Base-by-base conservation (phyloP, 306 rosid genomes). In the Acmispon strigosus region DNA sequence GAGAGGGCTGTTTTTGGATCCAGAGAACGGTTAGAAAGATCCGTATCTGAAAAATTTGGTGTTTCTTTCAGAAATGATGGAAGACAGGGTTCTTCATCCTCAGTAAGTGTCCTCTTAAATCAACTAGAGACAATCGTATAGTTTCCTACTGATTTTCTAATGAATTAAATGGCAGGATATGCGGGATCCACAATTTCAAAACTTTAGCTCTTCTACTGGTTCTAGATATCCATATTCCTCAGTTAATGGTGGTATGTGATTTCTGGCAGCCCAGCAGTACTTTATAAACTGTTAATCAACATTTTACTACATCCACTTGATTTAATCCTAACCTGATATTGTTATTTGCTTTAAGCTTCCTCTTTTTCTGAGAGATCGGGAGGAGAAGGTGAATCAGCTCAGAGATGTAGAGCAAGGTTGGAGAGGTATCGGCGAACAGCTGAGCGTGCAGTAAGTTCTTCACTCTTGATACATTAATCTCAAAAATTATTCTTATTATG, bases 371-470 rank as follows among this genome's bases (percentile, higher is more conserved):
- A 82, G 82, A 82, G 90, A 83, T 82, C 83, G 49, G 96, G 82
- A 63, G 87, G 54, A 74, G 90, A 85, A 73, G 95, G 87, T 67
- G 99, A 94, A 83, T 87, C 99, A 32, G 95, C 96, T 64, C 92
- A 89, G 86, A 89, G 99, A 79, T 89, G 89, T 84, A 94, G 90
- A 84, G 97, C 99, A 75, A 89, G 97, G 76, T 68, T 89, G 69
- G 99, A 94, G 86, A 89, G 99, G 72, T 81, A 89, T 78, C 92
- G 82, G 27, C 88, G 99, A 74, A 94, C 97, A 71, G 86, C 92
- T 5, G 99, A 91, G 50, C 97, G 97, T 22, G 99, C 96, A 3
- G 99, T 94, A 91, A 59, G 91, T 71, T 71, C 65, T 62, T 47
- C 59, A 71, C 51, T 72, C 77, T 68, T 80, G 29, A 41, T 49